Evolutionary conservation across 139 green algal genomes (phyloP), one percentile per base, ranked within the genome.

Genomic region (Microglena sp.): DNA sequence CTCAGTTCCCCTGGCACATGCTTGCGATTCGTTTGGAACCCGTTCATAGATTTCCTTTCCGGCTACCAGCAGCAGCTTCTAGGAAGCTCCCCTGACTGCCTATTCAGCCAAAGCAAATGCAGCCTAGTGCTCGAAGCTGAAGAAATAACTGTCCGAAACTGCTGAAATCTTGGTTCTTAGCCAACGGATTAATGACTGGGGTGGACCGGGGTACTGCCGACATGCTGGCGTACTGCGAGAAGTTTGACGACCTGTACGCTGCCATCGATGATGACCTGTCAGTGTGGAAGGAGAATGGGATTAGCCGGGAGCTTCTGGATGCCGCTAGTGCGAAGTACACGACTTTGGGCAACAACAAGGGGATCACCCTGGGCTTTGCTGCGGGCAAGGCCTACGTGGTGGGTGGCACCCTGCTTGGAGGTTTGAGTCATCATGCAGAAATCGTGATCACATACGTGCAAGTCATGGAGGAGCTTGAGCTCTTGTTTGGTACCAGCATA

Each of bases 361-460:
- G 71, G 33, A 55, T 78, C 21, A 29, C 61, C 28, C 66, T 78
- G 8, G 72, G 35, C 21, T 78, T 78, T 40, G 54, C 55, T 27
- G 55, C 21, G 32, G 72, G 72, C 45, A 60, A 40, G 21, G 50
- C 72, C 8, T 74, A 74, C 35, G 50, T 78, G 2, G 40, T 78
- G 1, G 66, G 68, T 4, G 62, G 54, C 45, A 50, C 15, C 8
- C 35, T 55, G 1, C 5, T 59, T n/a, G 11, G 1, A 0, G 60
- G 60, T 0, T 31, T 78, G 30, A 67, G 72, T 15, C 72, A 78
- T 33, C 72, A 78, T 36, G 55, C 66, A 0, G 69, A 68, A 55
- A 74, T 74, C 62, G 60, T 74, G 1, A 71, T 78, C 66, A 71
- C 66, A 1, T 78, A 78, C 66, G 74, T 78, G 72, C 45, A 70